Percentiles rank a stretch among this genome's conserved stretches.
phyloP scores from a whole-genome alignment of 1,284 basidiomycete genomes.

The Ustilago curta region DNA sequence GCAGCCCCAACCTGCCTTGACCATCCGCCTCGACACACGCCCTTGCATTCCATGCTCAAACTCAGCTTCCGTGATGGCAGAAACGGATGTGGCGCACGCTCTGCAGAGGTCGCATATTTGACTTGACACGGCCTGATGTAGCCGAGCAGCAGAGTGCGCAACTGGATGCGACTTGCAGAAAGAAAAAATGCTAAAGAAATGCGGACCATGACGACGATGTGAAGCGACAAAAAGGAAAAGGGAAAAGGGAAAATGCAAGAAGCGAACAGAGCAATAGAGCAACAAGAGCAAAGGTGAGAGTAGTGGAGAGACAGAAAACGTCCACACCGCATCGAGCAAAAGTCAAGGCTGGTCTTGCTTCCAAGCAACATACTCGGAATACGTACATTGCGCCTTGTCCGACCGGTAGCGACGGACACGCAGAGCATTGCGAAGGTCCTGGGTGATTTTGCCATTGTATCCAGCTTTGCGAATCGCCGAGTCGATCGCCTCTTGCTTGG shows the following conservation, averaged over 20 bases:
- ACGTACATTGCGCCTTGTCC: slow-evolving; percentile 78
- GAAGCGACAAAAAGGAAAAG: no score
- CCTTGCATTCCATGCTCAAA: no score
- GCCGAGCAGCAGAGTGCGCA: no score
- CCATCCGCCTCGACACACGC: no score
- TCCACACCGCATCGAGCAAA: neutral
- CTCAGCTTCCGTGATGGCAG: neutral
- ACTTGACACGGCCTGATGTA: no score
- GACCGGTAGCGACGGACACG: slow-evolving; percentile 88
- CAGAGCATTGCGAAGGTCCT: slow-evolving; percentile 82
- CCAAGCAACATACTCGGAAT: slow-evolving; percentile 76
- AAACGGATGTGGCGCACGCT: neutral
- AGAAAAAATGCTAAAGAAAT: no score
- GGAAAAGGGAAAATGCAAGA: no score
- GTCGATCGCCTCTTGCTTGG: slow-evolving; percentile 85
- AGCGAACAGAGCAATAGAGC: neutral
- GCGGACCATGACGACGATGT: no score
- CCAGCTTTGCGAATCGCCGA: slow-evolving; percentile 93
- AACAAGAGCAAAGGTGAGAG: no score
- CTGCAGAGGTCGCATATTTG: neutral
- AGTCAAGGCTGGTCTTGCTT: slow-evolving; percentile 16
- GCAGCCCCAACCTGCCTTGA: neutral
- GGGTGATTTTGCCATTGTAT: slow-evolving; percentile 81
- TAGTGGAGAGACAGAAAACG: no score
- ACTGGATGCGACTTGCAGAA: no score